A percentile compares a stretch with the other conserved stretches of the same genome.
Conservation (phyloP, 2,329 filamentous ascomycete genomes). For the Botrytis byssoidea region DNA sequence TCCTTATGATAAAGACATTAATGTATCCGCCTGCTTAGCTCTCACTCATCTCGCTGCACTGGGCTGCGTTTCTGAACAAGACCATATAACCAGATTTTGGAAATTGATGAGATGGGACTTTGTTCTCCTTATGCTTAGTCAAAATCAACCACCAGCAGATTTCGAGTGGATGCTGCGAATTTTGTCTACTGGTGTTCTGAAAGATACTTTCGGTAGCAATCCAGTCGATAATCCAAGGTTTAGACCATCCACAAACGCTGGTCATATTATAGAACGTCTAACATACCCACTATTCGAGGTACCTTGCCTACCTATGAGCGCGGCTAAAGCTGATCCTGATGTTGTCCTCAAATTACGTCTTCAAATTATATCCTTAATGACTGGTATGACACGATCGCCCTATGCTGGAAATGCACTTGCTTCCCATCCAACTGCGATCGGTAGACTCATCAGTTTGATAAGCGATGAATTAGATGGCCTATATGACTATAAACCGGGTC, state of each 20-base stretch:
- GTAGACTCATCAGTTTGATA: constrained; percentile 71
- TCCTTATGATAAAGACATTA: constrained; percentile 55
- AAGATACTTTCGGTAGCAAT: constrained; percentile 66
- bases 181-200: constrained; percentile 63
- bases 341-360: constrained; percentile 35
- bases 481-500: constrained; percentile 47
- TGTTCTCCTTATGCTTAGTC: constrained; percentile 64
- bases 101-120: constrained; percentile 63
- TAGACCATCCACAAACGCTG: constrained; percentile 43
- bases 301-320: constrained; percentile 38
- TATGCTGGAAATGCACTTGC: constrained; percentile 67
- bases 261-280: constrained; percentile 41
- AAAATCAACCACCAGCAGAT: constrained; percentile 62
- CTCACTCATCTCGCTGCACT: constrained; percentile 64
- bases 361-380: constrained; percentile 51
- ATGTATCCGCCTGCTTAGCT: constrained; percentile 62
- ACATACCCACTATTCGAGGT: constrained; percentile 47
- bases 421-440: constrained; percentile 66
- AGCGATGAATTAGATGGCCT: constrained; percentile 67
- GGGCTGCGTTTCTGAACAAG: constrained; percentile 49
- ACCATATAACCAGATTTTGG: constrained; percentile 57
- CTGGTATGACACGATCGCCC: constrained; percentile 59
- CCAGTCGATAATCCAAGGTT: constrained; percentile 41
- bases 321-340: constrained; percentile 31
- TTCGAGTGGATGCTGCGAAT: constrained; percentile 64